phyloP scores from a whole-genome alignment of 2,329 filamentous ascomycete genomes.

The Penicillium olsonii region DNA sequence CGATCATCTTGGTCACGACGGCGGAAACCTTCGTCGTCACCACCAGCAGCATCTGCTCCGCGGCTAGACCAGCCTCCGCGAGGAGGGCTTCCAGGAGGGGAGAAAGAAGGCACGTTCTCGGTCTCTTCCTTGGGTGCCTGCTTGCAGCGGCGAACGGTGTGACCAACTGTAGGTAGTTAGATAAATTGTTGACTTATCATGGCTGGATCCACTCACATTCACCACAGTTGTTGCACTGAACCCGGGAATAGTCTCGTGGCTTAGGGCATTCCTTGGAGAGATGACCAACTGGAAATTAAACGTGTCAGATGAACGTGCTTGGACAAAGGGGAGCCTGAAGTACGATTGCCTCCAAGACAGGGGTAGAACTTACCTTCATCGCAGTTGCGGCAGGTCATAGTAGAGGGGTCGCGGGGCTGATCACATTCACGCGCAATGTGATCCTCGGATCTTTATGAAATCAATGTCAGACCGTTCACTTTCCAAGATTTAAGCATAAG shows the following conservation, averaged over 20 bases:
- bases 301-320: constrained; percentile 9
- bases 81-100: neutral
- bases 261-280: constrained; percentile 46
- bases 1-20: neutral
- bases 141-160: constrained; percentile 43
- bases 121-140: constrained; percentile 20
- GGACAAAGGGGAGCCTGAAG: neutral
- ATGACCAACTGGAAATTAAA: constrained; percentile 39
- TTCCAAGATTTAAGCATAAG: neutral
- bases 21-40: neutral
- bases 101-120: neutral
- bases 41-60: neutral
- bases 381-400: constrained; percentile 49
- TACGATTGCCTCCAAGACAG: neutral
- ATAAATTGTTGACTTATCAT: neutral
- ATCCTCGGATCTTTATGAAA: constrained; percentile 40
- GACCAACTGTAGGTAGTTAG: constrained; percentile 40
- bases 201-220: constrained; percentile 37
- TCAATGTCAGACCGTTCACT: constrained; percentile 18
- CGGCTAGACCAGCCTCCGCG: neutral
- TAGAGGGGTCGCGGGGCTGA: constrained; percentile 42
- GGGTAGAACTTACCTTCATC: constrained; percentile 36
- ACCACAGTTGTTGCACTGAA: constrained; percentile 48
- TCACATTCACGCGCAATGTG: constrained; percentile 48
- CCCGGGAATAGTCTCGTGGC: constrained; percentile 45